Evolutionary conservation across 345 rosid genomes (phyloP), one percentile per base, ranked within the genome.

Genomic region (Acer saccharum): DNA sequence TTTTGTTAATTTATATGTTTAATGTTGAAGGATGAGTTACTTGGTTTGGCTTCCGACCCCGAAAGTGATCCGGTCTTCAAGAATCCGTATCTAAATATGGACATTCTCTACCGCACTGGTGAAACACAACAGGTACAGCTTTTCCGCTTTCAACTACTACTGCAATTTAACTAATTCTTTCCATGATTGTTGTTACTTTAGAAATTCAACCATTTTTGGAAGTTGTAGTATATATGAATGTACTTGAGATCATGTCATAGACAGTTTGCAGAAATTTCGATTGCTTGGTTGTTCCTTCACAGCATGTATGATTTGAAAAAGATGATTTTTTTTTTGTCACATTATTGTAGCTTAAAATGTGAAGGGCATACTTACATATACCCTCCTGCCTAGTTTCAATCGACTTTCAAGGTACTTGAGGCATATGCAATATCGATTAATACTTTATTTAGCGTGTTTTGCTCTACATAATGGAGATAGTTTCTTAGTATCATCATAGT

Each of bases 21-120:
- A 8, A 27, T 58, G 32, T 20, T 79, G 75, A 70, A 93, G 99
- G 99, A 96, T 91, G 99, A 91, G 79, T 78, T 96, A 82, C 92
- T 92, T 7, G 98, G 99, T 65, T 81, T 96, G 84, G 92, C 88
- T 16, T 86, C 87, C 39, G 97, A 91, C 69, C 93, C 93, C 32
- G 81, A 65, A 55, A 88, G 89, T 3, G 93, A 94, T 83, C 87
- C 89, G 29, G 82, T 89, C 67, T 96, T 92, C 86, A 84, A 84
- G 81, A 86, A 85, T 74, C 91, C 74, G 23, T 69, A 81, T 62
- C 84, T 94, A 0, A 84, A 91, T 72, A 94, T 91, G 95, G 93
- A 92, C 63, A 92, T 92, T 50, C 89, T 96, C 27, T 92, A 90
- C 81, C 97, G 98, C 29, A 76, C 90, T 25, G 99, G 97, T 55